Evolutionary conservation across 352 stramenopile genomes (phyloP).

Genomic region (Pythium rhizo-oryzae): DNA sequence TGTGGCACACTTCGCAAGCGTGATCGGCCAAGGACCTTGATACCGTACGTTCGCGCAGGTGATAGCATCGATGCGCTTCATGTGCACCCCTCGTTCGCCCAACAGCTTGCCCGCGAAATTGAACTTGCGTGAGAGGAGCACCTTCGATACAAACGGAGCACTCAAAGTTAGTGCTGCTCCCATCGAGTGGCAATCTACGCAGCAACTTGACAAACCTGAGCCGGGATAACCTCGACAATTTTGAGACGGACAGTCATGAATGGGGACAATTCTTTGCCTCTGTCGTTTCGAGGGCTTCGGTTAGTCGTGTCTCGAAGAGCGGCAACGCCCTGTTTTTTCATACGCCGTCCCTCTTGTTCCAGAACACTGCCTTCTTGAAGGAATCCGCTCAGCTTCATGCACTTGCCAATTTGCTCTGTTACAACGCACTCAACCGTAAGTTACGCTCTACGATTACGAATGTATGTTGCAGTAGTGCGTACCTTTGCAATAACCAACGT

Average conservation of each 20-base stretch:
- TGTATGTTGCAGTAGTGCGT: neutral
- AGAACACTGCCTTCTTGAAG: conserved; percentile 51
- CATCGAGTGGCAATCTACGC: too few species aligned
- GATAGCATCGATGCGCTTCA: conserved; percentile 65
- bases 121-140: conserved; percentile 49
- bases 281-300: neutral
- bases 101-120: conserved; percentile 68
- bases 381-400: conserved; percentile 49
- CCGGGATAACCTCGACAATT: conserved; percentile 22
- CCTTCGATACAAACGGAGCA: conserved; percentile 11
- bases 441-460: too few species aligned
- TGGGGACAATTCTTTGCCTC: neutral
- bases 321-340: conserved; percentile 47
- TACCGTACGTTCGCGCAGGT: conserved; percentile 30
- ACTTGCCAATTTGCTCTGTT: conserved; percentile 82
- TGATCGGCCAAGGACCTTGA: conserved; percentile 37
- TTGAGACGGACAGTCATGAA: conserved; percentile 15
- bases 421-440: neutral
- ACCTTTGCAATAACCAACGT: conserved; percentile 77
- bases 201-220: conserved; percentile 16
- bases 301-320: conserved; percentile 23
- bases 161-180: neutral
- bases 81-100: conserved; percentile 60
- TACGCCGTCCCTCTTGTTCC: conserved; percentile 58
- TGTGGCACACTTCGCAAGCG: conserved; percentile 34